phyloP scores from a whole-genome alignment of 768 basidiomycete species.

The Lyophyllum shimeji region DNA sequence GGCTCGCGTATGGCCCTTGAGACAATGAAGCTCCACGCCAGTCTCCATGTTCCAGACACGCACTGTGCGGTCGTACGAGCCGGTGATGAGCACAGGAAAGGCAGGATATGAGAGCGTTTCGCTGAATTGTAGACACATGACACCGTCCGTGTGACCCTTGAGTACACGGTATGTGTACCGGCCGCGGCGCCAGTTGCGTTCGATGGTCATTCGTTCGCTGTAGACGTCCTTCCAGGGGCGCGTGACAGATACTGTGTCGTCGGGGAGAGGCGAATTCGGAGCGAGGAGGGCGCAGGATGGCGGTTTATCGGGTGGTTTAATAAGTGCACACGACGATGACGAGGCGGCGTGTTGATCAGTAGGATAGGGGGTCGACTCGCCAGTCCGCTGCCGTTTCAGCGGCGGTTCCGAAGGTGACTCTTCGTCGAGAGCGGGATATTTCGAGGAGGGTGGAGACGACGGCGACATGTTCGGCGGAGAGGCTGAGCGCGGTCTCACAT shows the following conservation, averaged over 20 bases:
- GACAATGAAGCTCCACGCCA: slow-evolving; percentile 76
- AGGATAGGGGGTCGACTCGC: slow-evolving; percentile 11
- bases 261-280: slow-evolving; percentile 26
- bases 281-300: slow-evolving; percentile 27
- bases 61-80: slow-evolving; percentile 93
- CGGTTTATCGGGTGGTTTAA: slow-evolving; percentile 8
- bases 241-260: slow-evolving; percentile 45
- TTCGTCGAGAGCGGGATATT: slow-evolving; percentile 39
- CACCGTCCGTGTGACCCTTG: slow-evolving; percentile 91
- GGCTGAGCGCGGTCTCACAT: slow-evolving; percentile 35
- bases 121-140: slow-evolving; percentile 96
- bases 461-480: slow-evolving; percentile 15
- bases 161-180: slow-evolving; percentile 82
- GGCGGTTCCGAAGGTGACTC: slow-evolving; percentile 33
- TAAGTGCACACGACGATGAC: slow-evolving; percentile 12
- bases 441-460: slow-evolving; percentile 22
- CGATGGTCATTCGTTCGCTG: slow-evolving; percentile 93
- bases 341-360: slow-evolving; percentile 8
- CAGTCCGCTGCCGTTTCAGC: slow-evolving; percentile 52
- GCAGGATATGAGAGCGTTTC: slow-evolving; percentile 80
- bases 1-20: slow-evolving; percentile 91
- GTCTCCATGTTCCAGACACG: slow-evolving; percentile 98
- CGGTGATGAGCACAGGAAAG: slow-evolving; percentile 95
- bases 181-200: slow-evolving; percentile 96
- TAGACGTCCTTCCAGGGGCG: slow-evolving; percentile 99